These are phyloP conservation scores for Carex myosuroides DNA, from an alignment of 176 grass and related monocot species.

Conservation along the genomic window DNA sequence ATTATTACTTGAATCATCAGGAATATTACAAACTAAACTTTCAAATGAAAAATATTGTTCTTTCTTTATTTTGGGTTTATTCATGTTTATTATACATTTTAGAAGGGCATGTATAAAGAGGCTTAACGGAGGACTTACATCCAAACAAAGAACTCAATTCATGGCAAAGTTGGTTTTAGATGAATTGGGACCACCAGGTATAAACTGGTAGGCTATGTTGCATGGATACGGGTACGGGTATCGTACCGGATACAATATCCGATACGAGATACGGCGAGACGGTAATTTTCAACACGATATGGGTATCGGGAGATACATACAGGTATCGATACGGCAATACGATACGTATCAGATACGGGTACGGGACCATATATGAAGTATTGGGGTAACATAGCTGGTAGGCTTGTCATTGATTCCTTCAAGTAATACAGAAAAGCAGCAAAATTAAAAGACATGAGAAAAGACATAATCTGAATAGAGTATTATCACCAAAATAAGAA, in stretches of 20 bases:
- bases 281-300: too few species aligned
- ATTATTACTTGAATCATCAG: conserved; percentile 22
- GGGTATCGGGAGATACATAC: too few species aligned
- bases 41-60: not conserved
- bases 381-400: not conserved
- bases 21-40: not conserved
- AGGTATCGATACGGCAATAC: too few species aligned
- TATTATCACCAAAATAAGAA: conserved; percentile 14
- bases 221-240: too few species aligned
- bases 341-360: too few species aligned
- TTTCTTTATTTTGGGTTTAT: not conserved
- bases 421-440: not conserved
- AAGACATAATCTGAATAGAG: not conserved
- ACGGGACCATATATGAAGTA: too few species aligned
- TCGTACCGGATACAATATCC: too few species aligned
- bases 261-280: too few species aligned
- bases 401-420: not conserved
- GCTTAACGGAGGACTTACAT: not conserved
- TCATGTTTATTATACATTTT: not conserved
- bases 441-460: not conserved
- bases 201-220: not conserved
- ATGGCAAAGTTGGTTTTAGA: not conserved
- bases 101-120: not conserved
- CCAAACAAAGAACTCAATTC: not conserved
- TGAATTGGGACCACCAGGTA: not conserved